Evolutionary conservation across 192 early-diverging fungal genomes (phyloP), one percentile per base, ranked within the genome.

Genomic region (Coemansia sp.): DNA sequence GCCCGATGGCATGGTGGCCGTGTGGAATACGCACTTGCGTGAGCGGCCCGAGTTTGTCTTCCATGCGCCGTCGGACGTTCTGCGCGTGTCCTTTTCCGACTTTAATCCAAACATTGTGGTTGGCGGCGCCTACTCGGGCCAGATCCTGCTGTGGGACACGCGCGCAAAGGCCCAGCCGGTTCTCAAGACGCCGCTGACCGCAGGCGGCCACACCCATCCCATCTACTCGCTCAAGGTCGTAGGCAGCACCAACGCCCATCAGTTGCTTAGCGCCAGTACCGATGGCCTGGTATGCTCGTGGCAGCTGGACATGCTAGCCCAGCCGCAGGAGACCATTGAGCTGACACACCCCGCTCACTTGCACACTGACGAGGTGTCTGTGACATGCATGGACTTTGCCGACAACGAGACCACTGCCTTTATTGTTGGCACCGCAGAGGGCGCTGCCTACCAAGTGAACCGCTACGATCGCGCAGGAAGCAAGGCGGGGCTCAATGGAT

Each of bases 141-240:
- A 99, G 84, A 93, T 99, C 68, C 85, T 96, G 15, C 81, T 98
- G 19, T 99, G 98, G 98, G 98, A 99, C 80, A 98, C 87, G 46
- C 89, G 98, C 27, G 86, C 94, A 17, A 97, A 97, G 73, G 85
- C 92, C 15, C 75, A 88, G 27, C 96, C 98, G 5, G 93, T 97
- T 31, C 88, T 96, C 34, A 95, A 96, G 78, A 94, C 98, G 5
- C 94, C 97, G 50, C 87, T 98, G 42, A 93, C 95, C 2, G 91
- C 90, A 25, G 89, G 86, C 42, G 96, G 97, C 6, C 98, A 99
- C 75, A 96, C 98, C 5, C 96, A 99, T 76, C 98, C 98, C 0
- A 92, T 99, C 15, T 96, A 94, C 66, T 88, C 92, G 2, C 85
- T 98, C 67, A 84, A 86, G 39, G 89, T 98, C 69, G 92, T 97